Conservation (phyloP, 106 monocot genomes). For the Chionographis japonica region DNA sequence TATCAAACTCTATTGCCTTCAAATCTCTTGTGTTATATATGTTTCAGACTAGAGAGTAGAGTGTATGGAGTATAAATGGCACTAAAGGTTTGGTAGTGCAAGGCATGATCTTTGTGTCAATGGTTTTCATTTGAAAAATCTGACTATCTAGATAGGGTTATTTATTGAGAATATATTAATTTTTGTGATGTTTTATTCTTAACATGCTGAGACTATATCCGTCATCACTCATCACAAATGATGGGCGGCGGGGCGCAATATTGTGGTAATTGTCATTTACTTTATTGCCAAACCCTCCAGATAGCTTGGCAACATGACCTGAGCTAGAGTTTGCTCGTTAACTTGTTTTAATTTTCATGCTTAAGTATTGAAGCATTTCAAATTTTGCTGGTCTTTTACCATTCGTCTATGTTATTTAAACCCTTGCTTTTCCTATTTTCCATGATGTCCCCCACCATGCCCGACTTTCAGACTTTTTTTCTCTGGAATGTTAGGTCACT, state of each 20-base stretch:
- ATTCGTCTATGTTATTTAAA: no score
- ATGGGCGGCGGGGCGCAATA: conserved; percentile 96
- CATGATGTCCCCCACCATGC: no score
- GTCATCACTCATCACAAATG: conserved; percentile 97
- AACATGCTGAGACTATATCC: conserved; percentile 73
- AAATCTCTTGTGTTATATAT: background rate
- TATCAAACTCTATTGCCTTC: background rate
- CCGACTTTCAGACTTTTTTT: no score
- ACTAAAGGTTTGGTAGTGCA: no score
- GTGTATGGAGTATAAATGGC: no score
- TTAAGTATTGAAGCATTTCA: background rate
- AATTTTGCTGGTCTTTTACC: background rate
- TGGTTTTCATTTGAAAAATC: background rate
- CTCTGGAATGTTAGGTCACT: no score
- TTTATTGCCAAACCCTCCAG: background rate
- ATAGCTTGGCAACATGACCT: no score
- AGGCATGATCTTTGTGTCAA: no score
- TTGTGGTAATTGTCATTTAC: conserved; percentile 45
- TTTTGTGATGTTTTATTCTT: conserved; percentile 10
- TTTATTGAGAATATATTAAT: background rate
- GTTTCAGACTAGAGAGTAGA: no score
- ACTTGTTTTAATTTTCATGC: no score
- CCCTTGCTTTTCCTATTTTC: no score
- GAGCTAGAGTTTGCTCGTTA: no score
- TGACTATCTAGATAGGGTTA: background rate